Evolutionary conservation across 441 rosid genomes (phyloP).

Genomic region (Pelargonium fulgidum): DNA sequence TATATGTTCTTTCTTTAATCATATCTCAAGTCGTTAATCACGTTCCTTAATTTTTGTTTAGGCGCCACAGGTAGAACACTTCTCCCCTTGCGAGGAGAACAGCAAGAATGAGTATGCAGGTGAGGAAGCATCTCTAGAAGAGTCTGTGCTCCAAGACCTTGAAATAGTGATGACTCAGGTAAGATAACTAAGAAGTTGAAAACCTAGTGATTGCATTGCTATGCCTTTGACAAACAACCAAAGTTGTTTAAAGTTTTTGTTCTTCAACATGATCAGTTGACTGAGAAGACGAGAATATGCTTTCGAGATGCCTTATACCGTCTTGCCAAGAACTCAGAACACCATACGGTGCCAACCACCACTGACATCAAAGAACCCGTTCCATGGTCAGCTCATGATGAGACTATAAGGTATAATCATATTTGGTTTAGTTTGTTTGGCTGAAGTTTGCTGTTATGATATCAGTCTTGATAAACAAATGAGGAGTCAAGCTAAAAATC

Average conservation of each 20-base stretch:
- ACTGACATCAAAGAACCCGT: conserved; percentile 12
- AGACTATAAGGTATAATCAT: conserved; percentile 28
- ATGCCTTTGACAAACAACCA: not conserved
- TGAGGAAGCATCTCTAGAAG: conserved; percentile 44
- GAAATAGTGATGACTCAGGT: conserved; percentile 65
- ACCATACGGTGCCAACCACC: conserved; percentile 18
- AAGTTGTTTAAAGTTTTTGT: conserved; percentile 6
- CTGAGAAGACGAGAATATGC: conserved; percentile 52
- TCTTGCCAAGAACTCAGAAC: conserved; percentile 56
- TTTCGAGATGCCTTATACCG: conserved; percentile 84
- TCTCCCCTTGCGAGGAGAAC: conserved; percentile 23
- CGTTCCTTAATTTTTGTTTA: not conserved
- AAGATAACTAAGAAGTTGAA: not conserved
- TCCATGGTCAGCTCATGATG: conserved; percentile 20
- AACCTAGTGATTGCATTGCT: not conserved
- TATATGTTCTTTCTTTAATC: not conserved
- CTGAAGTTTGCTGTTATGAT: no score
- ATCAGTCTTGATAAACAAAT: no score
- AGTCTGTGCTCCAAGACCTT: conserved; percentile 58
- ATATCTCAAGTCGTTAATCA: not conserved
- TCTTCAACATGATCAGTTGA: conserved; percentile 39
- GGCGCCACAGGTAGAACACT: not conserved
- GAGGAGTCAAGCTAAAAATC: no score
- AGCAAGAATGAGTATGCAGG: conserved; percentile 15
- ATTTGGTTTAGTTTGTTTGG: not conserved